These are phyloP conservation scores for Viola odorata DNA, from an alignment of 345 rosid genomes.

Conservation along the genomic window DNA sequence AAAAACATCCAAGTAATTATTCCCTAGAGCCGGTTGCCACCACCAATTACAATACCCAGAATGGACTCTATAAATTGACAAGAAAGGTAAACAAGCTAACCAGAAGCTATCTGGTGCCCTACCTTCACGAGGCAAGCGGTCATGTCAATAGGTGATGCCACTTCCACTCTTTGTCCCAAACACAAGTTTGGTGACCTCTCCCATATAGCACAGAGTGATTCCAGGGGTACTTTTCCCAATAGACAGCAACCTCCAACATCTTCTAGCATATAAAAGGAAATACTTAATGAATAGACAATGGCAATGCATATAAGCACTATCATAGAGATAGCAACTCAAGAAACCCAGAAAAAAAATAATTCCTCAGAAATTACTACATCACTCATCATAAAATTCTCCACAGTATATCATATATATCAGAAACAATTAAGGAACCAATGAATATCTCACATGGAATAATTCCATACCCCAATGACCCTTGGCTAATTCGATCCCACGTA, in stretches of 20 bases:
- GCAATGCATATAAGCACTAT: background rate
- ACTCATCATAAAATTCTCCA: background rate
- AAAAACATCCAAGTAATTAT: too few species aligned
- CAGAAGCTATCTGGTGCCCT: constrained; percentile 10
- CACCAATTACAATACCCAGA: too few species aligned
- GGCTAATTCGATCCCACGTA: constrained; percentile 51
- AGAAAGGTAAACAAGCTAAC: background rate
- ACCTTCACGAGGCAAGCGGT: constrained; percentile 83
- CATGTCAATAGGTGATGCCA: constrained; percentile 60
- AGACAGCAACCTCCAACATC: constrained; percentile 74
- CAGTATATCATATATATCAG: constrained; percentile 4
- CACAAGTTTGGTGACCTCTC: constrained; percentile 72
- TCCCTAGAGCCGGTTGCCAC: too few species aligned
- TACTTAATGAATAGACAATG: constrained; percentile 9
- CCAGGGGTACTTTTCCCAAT: constrained; percentile 74
- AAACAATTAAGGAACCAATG: constrained; percentile 11
- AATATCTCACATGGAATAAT: constrained; percentile 28
- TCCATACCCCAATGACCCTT: constrained; percentile 53
- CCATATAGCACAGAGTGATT: constrained; percentile 62
- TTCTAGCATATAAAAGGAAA: constrained; percentile 40
- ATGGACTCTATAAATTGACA: background rate
- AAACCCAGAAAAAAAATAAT: background rate
- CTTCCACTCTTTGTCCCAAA: constrained; percentile 80
- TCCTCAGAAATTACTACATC: background rate
- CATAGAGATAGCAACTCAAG: background rate